Conservation (phyloP, 1,139 yeast species). For the Meyerozyma athensensis region DNA sequence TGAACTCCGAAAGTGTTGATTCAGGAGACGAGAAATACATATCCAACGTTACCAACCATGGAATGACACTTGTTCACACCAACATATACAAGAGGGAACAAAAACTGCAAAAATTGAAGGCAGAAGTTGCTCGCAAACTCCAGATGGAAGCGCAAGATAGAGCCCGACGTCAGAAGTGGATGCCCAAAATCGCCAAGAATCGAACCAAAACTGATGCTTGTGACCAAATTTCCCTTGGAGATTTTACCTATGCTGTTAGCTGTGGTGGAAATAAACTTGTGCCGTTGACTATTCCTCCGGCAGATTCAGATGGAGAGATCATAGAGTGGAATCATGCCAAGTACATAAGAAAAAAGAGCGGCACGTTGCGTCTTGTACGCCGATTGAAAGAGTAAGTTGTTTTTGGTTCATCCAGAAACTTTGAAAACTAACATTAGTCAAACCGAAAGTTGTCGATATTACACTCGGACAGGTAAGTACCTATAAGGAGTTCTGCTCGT, state of each 20-base stretch:
- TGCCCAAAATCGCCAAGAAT: constrained; percentile 18
- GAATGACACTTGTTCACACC: constrained; percentile 34
- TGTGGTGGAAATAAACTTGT: constrained; percentile 29
- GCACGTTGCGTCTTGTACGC: constrained; percentile 19
- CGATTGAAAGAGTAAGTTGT: constrained; percentile 8
- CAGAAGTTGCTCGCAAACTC: constrained; percentile 12
- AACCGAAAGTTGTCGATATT: constrained; percentile 34
- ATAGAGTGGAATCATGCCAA: constrained; percentile 28
- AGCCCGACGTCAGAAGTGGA: constrained; percentile 9
- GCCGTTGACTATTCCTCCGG: constrained; percentile 20
- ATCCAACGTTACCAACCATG: constrained; percentile 23
- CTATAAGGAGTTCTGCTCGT: no score
- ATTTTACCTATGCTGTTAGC: constrained; percentile 31
- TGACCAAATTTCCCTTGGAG: constrained; percentile 34
- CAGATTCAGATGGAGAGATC: constrained; percentile 9
- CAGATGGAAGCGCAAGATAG: constrained; percentile 16
- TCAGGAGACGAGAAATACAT: constrained; percentile 15
- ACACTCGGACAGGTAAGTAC: constrained; percentile 39
- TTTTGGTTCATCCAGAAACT: background rate
- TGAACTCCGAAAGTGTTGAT: constrained; percentile 1
- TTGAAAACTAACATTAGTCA: constrained; percentile 16
- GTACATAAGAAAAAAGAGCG: constrained; percentile 24
- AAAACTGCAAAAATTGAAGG: constrained; percentile 13
- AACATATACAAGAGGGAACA: constrained; percentile 30
- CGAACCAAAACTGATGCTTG: constrained; percentile 27